Percentiles rank a stretch among this genome's conserved stretches.
Conservation (phyloP, 1,139 yeast species). For the Sugiyamaella sp. region DNA sequence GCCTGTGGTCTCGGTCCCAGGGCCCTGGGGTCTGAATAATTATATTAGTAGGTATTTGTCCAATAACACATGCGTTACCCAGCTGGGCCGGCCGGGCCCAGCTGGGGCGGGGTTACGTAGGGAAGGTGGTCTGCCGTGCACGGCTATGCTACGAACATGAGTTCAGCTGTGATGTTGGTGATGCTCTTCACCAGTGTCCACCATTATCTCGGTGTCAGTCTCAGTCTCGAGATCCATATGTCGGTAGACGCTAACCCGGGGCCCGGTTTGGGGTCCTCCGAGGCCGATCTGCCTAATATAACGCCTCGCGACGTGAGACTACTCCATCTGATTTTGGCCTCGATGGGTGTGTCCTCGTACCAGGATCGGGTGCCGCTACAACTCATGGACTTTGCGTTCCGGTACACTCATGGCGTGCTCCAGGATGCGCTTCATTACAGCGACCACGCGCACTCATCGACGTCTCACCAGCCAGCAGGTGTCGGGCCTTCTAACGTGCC, state of each 20-base stretch:
- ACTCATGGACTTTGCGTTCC: conserved; percentile 92
- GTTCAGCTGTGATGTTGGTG: too few species aligned
- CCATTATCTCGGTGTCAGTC: not conserved
- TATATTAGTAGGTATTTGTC: too few species aligned
- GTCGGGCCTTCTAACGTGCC: conserved; percentile 51
- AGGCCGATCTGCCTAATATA: conserved; percentile 34
- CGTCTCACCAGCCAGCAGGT: conserved; percentile 44
- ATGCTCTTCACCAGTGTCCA: too few species aligned
- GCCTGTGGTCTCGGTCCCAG: too few species aligned
- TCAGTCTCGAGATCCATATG: not conserved
- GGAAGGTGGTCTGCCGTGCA: not conserved
- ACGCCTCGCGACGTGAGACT: conserved; percentile 89
- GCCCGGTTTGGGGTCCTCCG: conserved; percentile 10
- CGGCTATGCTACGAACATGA: not conserved
- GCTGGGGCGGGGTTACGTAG: too few species aligned
- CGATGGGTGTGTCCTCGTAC: conserved; percentile 89
- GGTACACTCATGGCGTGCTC: conserved; percentile 82
- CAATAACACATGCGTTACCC: too few species aligned
- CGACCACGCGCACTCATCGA: conserved; percentile 59
- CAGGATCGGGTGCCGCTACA: conserved; percentile 96
- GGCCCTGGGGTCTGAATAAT: too few species aligned
- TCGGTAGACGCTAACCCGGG: conserved; percentile 11
- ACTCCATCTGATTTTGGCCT: conserved; percentile 85
- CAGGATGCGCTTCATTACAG: conserved; percentile 87
- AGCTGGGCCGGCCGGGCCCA: too few species aligned